Base-by-base conservation (phyloP, 78 protist species). In the Dictyostelium intermedium region DNA sequence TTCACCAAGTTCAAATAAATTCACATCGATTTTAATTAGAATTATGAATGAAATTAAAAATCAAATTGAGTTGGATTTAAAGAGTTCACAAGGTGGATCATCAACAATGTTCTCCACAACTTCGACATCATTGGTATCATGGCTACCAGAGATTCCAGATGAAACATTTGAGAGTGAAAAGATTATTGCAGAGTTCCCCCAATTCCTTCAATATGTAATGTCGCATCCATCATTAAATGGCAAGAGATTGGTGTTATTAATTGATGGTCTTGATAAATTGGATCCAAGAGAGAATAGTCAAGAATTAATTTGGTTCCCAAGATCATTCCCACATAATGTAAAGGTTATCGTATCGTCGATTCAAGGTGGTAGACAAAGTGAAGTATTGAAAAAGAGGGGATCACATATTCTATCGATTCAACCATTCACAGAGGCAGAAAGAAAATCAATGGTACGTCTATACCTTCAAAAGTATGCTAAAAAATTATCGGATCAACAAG, bases 261-360 rank as follows among this genome's bases (percentile, higher is more conserved):
- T 94, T 11, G 96, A 94, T 39, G 96, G 96, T 25, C 79, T 94
- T 5, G 85, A 94, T 39, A 94, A 87, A 80, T 20, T 94, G 20
- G 96, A 94, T 39, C 27, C 39, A 47, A 72, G 95, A 39, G 91
- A 86, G 11, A 89, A 80, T 66, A 16, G 82, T 35, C n/a, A 10
- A 9, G 93, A 94, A 2, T 41, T 94, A 25, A 66, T 94, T 30
- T 94, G 96, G 96, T 87, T 94, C 92, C 96, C 96, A 34, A 81
- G 87, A 61, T 13, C 3, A 4, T 63, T 89, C 60, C 96, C 96
- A 66, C 37, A 13, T 18, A 74, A 63, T 61, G 83, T 82, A 9
- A 82, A 91, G 18, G 27, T 94, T 0, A 34, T 94, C 0, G 76
- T 94, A 4, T 77, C 94, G 8, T 20, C 96, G 0, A 56, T 47